These are phyloP conservation scores for Alternaria tenuissima DNA, from an alignment of 2,329 filamentous ascomycete species.

Conservation along the genomic window DNA sequence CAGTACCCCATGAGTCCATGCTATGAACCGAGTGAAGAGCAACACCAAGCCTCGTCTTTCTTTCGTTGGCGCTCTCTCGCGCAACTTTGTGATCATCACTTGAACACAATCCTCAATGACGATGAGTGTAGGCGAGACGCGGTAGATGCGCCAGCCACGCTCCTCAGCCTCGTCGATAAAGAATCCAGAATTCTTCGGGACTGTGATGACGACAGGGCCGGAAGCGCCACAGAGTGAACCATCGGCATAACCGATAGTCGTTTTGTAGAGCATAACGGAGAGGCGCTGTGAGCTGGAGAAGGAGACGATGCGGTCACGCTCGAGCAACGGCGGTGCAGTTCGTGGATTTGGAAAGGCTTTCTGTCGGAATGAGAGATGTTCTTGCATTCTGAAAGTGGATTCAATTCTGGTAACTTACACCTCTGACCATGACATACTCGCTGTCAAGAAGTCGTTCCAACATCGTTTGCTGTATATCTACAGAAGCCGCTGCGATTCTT, in stretches of 20 bases:
- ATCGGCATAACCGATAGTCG: not conserved
- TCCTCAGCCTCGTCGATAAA: not conserved
- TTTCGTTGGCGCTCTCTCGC: not conserved
- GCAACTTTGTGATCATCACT: not conserved
- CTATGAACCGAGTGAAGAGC: not conserved
- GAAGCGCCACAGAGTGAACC: not conserved
- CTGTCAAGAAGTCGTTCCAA: not conserved
- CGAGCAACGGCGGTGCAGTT: not conserved
- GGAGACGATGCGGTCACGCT: not conserved
- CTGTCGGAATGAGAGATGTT: too few species aligned
- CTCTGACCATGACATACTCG: too few species aligned
- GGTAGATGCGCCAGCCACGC: not conserved
- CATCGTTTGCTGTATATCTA: not conserved
- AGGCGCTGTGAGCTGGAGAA: constrained; percentile 2
- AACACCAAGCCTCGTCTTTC: not conserved
- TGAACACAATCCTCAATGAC: constrained; percentile 2
- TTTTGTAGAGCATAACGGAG: not conserved
- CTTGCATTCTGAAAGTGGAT: too few species aligned
- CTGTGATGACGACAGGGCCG: not conserved
- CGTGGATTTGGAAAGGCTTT: too few species aligned
- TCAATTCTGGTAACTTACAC: too few species aligned
- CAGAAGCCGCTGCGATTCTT: not conserved
- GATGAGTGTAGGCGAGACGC: not conserved
- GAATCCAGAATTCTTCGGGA: not conserved
- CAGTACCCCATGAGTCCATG: not conserved